Conservation (phyloP, 2,329 filamentous ascomycete genomes). For the Calonectria pteridis region DNA sequence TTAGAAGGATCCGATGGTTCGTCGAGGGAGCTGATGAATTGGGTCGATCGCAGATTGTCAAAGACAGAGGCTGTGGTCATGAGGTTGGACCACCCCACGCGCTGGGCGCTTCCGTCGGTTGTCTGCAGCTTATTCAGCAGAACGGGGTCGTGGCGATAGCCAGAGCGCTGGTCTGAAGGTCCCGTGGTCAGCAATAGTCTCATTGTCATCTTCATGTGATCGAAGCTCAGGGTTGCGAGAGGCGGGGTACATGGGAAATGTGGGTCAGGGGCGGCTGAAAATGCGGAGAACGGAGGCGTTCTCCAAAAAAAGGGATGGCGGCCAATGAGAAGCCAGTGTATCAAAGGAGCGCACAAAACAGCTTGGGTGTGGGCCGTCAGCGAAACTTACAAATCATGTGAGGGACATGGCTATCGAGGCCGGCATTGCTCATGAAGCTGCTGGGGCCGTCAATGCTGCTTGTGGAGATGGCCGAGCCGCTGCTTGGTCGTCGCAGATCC, state of each 20-base stretch:
- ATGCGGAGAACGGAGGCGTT: conserved; percentile 46
- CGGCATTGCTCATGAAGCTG: conserved; percentile 44
- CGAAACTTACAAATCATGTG: conserved; percentile 62
- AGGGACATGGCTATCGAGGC: conserved; percentile 58
- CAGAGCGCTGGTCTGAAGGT: conserved; percentile 53
- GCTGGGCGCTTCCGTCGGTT: conserved; percentile 38
- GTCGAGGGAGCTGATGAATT: conserved; percentile 62
- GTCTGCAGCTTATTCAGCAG: conserved; percentile 48
- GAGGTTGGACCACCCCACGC: conserved; percentile 49
- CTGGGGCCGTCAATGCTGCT: conserved; percentile 46
- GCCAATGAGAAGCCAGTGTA: conserved; percentile 34
- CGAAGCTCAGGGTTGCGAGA: conserved; percentile 28
- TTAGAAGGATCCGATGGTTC: conserved; percentile 60
- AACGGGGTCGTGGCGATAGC: conserved; percentile 50
- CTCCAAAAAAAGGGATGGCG: conserved; percentile 34
- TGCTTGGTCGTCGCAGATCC: conserved; percentile 55
- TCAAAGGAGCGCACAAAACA: conserved; percentile 33
- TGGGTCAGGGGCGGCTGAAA: conserved; percentile 39
- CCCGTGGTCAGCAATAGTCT: conserved; percentile 48
- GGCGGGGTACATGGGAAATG: conserved; percentile 41
- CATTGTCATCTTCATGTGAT: conserved; percentile 42
- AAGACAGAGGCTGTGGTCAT: conserved; percentile 51
- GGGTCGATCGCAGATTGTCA: conserved; percentile 55
- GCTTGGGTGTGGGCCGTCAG: conserved; percentile 29
- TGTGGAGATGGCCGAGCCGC: conserved; percentile 49